phyloP scores from a whole-genome alignment of 2,329 filamentous ascomycete genomes.

The Rhinocladiella similis region DNA sequence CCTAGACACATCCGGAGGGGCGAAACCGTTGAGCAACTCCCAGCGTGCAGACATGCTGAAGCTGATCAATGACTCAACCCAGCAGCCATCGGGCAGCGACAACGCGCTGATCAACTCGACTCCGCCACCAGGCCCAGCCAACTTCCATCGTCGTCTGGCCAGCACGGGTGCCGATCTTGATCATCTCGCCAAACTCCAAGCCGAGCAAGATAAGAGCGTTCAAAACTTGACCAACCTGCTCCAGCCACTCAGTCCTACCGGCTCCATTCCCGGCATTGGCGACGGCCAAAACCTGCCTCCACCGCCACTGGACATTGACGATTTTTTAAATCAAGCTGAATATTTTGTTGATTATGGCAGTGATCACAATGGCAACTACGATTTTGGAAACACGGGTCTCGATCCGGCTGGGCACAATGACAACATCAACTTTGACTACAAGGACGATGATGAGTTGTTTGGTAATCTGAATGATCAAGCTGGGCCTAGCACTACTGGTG shows the following conservation, averaged over 20 bases:
- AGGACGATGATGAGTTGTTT: constrained; percentile 43
- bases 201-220: constrained; percentile 75
- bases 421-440: constrained; percentile 22
- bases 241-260: constrained; percentile 77
- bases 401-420: constrained; percentile 29
- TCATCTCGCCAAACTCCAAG: constrained; percentile 73
- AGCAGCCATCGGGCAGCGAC: constrained; percentile 48
- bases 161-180: constrained; percentile 75
- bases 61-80: constrained; percentile 46
- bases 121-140: constrained; percentile 55
- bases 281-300: constrained; percentile 43
- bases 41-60: constrained; percentile 51
- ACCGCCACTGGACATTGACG: constrained; percentile 55
- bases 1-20: constrained; percentile 44
- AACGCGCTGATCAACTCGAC: constrained; percentile 59
- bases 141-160: constrained; percentile 52
- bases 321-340: constrained; percentile 56
- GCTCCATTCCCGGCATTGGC: constrained; percentile 69
- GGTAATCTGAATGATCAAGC: constrained; percentile 38
- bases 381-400: constrained; percentile 26
- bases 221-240: constrained; percentile 72
- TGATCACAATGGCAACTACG: constrained; percentile 26
- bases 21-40: constrained; percentile 42
- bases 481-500: constrained; percentile 24
- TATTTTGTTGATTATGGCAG: constrained; percentile 50